Evolutionary conservation across 179 eudicot species (phyloP).

Genomic region (Drosera spatulata): DNA sequence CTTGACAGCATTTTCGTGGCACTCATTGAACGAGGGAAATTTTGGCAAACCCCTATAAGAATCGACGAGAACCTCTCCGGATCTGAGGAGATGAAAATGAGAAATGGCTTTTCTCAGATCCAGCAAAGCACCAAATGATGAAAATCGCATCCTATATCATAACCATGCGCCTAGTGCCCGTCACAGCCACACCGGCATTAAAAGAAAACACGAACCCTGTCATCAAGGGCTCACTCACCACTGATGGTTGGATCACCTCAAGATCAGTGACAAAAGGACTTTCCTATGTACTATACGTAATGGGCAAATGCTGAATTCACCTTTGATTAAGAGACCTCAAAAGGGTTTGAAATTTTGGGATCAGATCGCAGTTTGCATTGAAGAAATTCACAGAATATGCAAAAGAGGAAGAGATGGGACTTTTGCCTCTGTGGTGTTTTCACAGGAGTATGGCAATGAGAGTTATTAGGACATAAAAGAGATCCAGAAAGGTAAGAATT

Average conservation of each 20-base stretch:
- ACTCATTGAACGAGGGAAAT: conserved; percentile 11
- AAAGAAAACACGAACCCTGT: not conserved
- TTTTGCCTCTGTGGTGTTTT: not conserved
- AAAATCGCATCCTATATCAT: conserved; percentile 6
- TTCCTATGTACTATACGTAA: not conserved
- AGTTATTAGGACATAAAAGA: too few species aligned
- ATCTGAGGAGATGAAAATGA: not conserved
- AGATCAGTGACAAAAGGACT: conserved; percentile 6
- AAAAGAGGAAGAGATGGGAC: not conserved
- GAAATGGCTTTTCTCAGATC: not conserved
- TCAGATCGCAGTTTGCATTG: not conserved
- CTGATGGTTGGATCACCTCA: conserved; percentile 11
- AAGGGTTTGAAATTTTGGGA: not conserved
- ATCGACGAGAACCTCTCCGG: conserved; percentile 1
- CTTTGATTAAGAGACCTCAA: not conserved
- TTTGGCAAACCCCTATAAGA: not conserved
- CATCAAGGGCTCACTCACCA: not conserved
- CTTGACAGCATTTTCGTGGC: conserved; percentile 7
- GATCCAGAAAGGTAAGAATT: too few species aligned
- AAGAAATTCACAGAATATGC: not conserved
- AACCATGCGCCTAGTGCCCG: not conserved
- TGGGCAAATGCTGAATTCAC: not conserved
- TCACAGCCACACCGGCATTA: conserved; percentile 5
- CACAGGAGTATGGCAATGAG: conserved; percentile 1
- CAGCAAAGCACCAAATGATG: not conserved